Evolutionary conservation across 345 rosid genomes (phyloP).

Genomic region (Brassica carinata): DNA sequence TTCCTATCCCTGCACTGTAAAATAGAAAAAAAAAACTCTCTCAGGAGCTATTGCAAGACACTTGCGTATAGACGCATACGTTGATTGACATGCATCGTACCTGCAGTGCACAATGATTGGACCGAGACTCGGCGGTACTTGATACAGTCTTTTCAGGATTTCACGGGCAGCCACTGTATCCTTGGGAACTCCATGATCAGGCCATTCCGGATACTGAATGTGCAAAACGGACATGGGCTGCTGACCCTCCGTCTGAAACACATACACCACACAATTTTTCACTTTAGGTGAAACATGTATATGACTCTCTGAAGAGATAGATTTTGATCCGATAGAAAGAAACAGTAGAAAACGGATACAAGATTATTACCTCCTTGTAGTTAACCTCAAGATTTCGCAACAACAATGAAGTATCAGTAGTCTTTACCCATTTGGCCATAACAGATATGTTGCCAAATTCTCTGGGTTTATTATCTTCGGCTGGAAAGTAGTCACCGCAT

Average conservation of each 20-base stretch:
- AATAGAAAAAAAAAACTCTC: constrained; percentile 20
- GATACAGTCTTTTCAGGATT: constrained; percentile 65
- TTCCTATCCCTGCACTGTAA: constrained; percentile 98
- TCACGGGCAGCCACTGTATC: constrained; percentile 77
- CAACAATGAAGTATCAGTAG: constrained; percentile 58
- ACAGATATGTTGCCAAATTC: constrained; percentile 70
- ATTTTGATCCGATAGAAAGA: not conserved
- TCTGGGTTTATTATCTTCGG: constrained; percentile 78
- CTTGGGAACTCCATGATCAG: constrained; percentile 94
- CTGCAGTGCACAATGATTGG: constrained; percentile 97
- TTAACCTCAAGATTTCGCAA: constrained; percentile 79
- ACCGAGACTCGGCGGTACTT: constrained; percentile 61
- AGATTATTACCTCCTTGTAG: constrained; percentile 62
- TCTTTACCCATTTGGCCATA: constrained; percentile 57
- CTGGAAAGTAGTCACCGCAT: constrained; percentile 87
- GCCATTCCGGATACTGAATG: constrained; percentile 93
- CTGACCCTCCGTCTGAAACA: constrained; percentile 64
- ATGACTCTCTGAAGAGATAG: not conserved
- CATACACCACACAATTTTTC: not conserved
- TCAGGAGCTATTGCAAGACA: constrained; percentile 28
- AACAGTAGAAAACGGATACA: not conserved
- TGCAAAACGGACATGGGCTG: constrained; percentile 72
- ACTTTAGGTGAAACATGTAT: not conserved
- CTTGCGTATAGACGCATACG: constrained; percentile 15
- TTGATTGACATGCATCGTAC: constrained; percentile 46